Base-by-base conservation (phyloP, 805 yeast genomes). In the Kurtzmaniella cleridarum region DNA sequence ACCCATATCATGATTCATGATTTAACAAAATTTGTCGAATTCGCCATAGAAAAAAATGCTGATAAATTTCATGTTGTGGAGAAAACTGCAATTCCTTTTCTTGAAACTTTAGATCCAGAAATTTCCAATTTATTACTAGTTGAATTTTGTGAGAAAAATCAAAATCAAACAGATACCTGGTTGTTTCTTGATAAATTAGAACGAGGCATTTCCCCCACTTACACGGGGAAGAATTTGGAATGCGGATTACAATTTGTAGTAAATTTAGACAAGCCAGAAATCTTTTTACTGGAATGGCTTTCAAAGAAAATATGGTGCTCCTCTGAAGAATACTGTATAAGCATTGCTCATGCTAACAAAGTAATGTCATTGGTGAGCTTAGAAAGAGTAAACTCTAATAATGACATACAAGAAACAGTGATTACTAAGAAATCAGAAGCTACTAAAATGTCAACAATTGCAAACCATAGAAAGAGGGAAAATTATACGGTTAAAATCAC, bases 381-480 rank as follows among this genome's bases (percentile, higher is more conserved):
- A 16, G 33, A 45, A 30, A 36, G 48, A 18, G 29, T 40, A 18
- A 32, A 24, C 23, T 8, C n/a, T 18, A 33, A 33, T 27, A 29
- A 28, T 2, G 24, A 31, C 41, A 36, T 30, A 14, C 32, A 27
- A 23, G 23, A 31, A 24, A 20, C 42, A 7, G 35, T 33, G 13
- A 33, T 38, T 17, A 20, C 17, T 7, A 44, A 40, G 9, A 16
- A 30, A 13, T 17, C 24, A 15, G 27, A 34, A 10, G 38, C 5
- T 17, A 29, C 13, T 13, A 35, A 28, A 35, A 5, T 20, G 8
- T 20, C 31, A 34, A 44, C 40, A 26, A 28, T 30, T 18, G 40
- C 36, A 13, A 36, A 35, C 18, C 33, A 14, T 8, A 63, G 86
- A 47, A 75, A 77, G 39, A 58, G 95, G 50, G 95, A 86, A 55